Evolutionary conservation across 306 rosid species (phyloP), one percentile per base, ranked within the genome.

Genomic region (Abrus pulchellus): DNA sequence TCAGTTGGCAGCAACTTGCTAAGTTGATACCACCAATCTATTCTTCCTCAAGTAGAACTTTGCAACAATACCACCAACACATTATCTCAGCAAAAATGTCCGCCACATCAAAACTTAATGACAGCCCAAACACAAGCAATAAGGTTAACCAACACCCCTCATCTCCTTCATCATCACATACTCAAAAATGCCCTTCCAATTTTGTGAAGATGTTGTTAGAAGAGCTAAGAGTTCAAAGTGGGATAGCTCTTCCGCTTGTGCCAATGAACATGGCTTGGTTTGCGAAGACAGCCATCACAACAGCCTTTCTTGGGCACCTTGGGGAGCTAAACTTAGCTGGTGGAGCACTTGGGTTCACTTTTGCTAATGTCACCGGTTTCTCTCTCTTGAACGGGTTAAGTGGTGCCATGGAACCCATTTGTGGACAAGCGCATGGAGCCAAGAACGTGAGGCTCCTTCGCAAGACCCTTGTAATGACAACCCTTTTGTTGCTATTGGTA

Each of bases 351-450:
- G 97, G 90, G 3, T 87, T 87, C 77, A 88, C 92, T 12, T 93
- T 93, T 10, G 92, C 97, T 6, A 93, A 91, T 64, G 97, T 93
- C 83, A 93, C 97, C 0, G 93, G 97, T 52, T 93, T 93, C 78
- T 85, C 97, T 34, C 86, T 91, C 75, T 73, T 91, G 83, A 93
- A 75, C 12, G 97, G 97, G 29, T 92, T 93, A 12, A 87, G 78
- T 36, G 81, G 75, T 3, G 90, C 97, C 86, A 93, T 90, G 93
- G 94, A 93, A 74, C 90, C 97, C n/a, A 85, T 90, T 1, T 89
- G 94, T 33, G 97, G 97, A 50, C 97, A 93, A 85, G 97, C 97
- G 52, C 85, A 68, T 53, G 97, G 97, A n/a, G 97, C 93, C 0
- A 91, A 82, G n/a, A 93, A 90, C 66, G 69, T 88, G 50, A 86